Conservation (phyloP, 306 rosid species). For the Castanea crenata region DNA sequence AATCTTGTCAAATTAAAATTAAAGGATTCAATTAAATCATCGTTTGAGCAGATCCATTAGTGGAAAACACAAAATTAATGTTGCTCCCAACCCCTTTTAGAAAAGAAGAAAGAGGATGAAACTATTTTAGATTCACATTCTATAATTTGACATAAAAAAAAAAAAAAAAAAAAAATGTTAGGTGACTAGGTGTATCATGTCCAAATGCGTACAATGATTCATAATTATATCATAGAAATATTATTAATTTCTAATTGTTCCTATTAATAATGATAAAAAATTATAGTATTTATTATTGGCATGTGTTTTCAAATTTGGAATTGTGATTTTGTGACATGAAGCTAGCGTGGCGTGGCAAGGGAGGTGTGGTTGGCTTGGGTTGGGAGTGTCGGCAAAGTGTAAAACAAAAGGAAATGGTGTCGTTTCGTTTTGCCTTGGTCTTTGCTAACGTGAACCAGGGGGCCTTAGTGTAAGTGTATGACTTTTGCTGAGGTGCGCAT, state of each 20-base stretch:
- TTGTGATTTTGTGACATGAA: no score
- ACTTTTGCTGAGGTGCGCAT: not conserved
- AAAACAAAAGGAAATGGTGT: not conserved
- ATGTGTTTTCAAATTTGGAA: not conserved
- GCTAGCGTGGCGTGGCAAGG: not conserved
- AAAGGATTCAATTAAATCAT: no score
- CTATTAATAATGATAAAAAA: not conserved
- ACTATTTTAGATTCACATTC: no score
- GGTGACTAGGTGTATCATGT: not conserved
- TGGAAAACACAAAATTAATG: no score
- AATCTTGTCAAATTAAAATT: no score
- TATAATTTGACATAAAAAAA: no score
- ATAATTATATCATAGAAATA: not conserved
- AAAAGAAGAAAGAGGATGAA: no score
- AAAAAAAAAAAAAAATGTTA: no score
- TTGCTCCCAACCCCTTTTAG: no score
- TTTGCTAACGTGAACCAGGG: not conserved
- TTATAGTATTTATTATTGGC: not conserved
- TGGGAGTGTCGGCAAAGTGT: conserved; percentile 1
- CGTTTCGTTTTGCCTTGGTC: not conserved
- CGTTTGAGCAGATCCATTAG: no score
- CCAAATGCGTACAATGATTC: not conserved
- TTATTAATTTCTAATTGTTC: not conserved
- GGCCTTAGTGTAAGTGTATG: no score
- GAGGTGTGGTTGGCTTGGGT: not conserved